Percentiles rank a stretch among this genome's conserved stretches.
These are phyloP conservation scores for Falciphora oryzae DNA, from an alignment of 2,329 filamentous ascomycete species.

Conservation along the genomic window DNA sequence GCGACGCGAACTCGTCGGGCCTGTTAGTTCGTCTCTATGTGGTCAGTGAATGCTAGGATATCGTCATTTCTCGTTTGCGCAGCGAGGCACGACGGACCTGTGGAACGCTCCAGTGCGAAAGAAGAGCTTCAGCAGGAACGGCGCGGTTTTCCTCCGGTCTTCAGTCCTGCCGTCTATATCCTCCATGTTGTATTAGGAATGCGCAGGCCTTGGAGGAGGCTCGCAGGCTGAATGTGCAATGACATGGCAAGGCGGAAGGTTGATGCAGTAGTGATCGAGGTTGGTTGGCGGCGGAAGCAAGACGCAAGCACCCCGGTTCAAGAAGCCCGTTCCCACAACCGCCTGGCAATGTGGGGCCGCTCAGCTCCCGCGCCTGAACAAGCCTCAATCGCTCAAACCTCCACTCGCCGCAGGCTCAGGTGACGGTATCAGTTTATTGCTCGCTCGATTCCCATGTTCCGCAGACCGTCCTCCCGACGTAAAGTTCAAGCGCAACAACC, in stretches of 20 bases:
- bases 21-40: slow-evolving; percentile 31
- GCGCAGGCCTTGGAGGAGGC: not conserved
- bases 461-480: too few relatives aligned
- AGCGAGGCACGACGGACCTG: slow-evolving; percentile 38
- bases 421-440: too few relatives aligned
- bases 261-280: too few relatives aligned
- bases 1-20: slow-evolving; percentile 62
- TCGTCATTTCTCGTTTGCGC: not conserved
- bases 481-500: too few relatives aligned
- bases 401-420: too few relatives aligned
- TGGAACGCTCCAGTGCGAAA: slow-evolving; percentile 71
- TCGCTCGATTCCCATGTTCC: too few relatives aligned
- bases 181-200: not conserved
- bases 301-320: too few relatives aligned
- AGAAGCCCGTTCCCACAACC: too few relatives aligned
- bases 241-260: not conserved
- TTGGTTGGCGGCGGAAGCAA: too few relatives aligned
- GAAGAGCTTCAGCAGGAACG: slow-evolving; percentile 82
- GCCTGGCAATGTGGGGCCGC: too few relatives aligned
- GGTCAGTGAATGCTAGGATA: not conserved
- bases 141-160: slow-evolving; percentile 48
- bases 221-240: not conserved
- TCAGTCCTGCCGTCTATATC: not conserved
- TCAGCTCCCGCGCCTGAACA: too few relatives aligned
- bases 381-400: too few relatives aligned